Conservation (phyloP, 2,329 filamentous ascomycete species). For the Cladophialophora bantiana region DNA sequence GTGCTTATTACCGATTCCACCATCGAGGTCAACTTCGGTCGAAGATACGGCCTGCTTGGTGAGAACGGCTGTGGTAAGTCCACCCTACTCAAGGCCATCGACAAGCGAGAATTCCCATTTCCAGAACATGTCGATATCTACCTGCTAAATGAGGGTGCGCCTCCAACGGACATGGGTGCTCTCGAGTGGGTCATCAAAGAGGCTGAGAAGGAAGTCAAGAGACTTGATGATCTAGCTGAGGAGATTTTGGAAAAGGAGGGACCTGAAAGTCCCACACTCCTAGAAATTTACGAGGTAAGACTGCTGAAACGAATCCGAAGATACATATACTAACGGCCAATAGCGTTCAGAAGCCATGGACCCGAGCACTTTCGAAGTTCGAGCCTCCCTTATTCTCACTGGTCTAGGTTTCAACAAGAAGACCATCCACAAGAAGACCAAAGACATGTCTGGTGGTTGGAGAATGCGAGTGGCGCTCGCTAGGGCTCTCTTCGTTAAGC, state of each 20-base stretch:
- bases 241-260: conserved; percentile 90
- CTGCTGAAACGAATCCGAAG: conserved; percentile 6
- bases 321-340: conserved; percentile 40
- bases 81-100: conserved; percentile 94
- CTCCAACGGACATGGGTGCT: conserved; percentile 84
- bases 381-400: conserved; percentile 93
- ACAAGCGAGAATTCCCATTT: conserved; percentile 91
- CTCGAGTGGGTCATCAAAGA: conserved; percentile 97
- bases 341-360: conserved; percentile 99
- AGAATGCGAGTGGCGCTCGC: conserved; percentile 98
- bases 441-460: conserved; percentile 99
- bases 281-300: conserved; percentile 94
- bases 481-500: conserved; percentile 98
- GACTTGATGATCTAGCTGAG: conserved; percentile 87
- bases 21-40: conserved; percentile 89
- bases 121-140: conserved; percentile 98
- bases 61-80: conserved; percentile 99
- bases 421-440: conserved; percentile 99
- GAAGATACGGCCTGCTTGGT: conserved; percentile 91
- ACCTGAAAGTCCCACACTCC: conserved; percentile 85
- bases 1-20: conserved; percentile 94
- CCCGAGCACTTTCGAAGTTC: conserved; percentile 93
- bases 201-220: conserved; percentile 89
- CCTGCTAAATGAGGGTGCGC: conserved; percentile 95
- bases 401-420: conserved; percentile 99